Percentiles rank a stretch among this genome's conserved stretches.
Conservation (phyloP, 495 filamentous ascomycete genomes). For the Neurospora sp. region DNA sequence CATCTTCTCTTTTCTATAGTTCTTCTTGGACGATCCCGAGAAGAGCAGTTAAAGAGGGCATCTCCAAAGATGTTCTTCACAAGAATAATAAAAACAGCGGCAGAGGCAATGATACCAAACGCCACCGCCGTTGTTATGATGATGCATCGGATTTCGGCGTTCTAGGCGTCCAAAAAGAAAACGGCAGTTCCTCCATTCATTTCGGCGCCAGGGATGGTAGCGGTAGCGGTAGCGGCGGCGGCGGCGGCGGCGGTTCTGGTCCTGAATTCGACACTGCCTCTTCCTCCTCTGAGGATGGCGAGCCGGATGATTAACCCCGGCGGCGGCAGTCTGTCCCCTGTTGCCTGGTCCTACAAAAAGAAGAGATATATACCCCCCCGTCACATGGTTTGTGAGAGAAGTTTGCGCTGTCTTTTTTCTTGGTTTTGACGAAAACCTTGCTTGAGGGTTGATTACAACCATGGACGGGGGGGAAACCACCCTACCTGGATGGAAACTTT, state of each 20-base stretch:
- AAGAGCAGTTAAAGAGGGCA: slow-evolving; percentile 54
- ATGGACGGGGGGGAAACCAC: not conserved
- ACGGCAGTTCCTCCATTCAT: not conserved
- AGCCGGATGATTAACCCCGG: slow-evolving; percentile 31
- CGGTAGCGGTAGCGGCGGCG: slow-evolving; percentile 19
- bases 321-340: slow-evolving; percentile 43
- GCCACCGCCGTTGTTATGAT: slow-evolving; percentile 14
- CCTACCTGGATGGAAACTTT: not conserved
- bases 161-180: slow-evolving; percentile 33
- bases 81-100: slow-evolving; percentile 10
- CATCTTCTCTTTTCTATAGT: slow-evolving; percentile 28
- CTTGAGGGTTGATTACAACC: not conserved
- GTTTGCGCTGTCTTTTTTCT: not conserved
- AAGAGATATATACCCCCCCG: not conserved
- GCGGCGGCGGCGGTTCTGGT: slow-evolving; percentile 17
- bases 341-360: slow-evolving; percentile 41
- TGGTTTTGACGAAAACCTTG: not conserved
- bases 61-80: slow-evolving; percentile 26
- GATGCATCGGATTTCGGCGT: slow-evolving; percentile 33
- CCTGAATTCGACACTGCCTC: slow-evolving; percentile 11
- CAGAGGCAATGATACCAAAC: not conserved
- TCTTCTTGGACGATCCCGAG: slow-evolving; percentile 82
- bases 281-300: slow-evolving; percentile 29
- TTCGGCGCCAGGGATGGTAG: not conserved
- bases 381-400: not conserved